Evolutionary conservation across 2,329 filamentous ascomycete genomes (phyloP).

Genomic region (Colletotrichum somersetense): DNA sequence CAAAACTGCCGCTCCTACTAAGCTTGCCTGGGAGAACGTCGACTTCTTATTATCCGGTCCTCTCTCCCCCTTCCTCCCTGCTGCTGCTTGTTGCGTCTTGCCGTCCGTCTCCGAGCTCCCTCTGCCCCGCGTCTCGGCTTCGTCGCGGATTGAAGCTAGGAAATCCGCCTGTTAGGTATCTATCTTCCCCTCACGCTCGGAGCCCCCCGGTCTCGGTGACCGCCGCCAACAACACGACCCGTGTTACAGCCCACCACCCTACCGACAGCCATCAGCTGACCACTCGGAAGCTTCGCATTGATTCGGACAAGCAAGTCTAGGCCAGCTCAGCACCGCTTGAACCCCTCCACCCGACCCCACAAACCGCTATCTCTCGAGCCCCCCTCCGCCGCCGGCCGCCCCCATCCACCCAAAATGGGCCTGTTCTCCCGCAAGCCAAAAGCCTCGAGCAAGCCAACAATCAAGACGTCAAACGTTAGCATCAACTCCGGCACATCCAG

Average conservation of each 20-base stretch:
- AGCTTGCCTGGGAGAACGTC: constrained; percentile 24
- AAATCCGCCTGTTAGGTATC: constrained; percentile 12
- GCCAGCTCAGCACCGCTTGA: constrained; percentile 16
- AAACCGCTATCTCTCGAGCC: constrained; percentile 15
- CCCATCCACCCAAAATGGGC: constrained; percentile 59
- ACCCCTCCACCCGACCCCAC: constrained; percentile 31
- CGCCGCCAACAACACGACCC: constrained; percentile 9
- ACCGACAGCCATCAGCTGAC: constrained; percentile 4
- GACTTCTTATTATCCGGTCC: constrained; percentile 17
- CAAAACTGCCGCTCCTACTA: constrained; percentile 22
- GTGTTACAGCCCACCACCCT: neutral
- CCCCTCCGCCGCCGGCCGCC: constrained; percentile 1
- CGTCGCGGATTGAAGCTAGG: constrained; percentile 9
- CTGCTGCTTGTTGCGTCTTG: neutral
- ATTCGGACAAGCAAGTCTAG: neutral
- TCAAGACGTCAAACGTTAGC: constrained; percentile 62
- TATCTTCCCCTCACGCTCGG: constrained; percentile 1
- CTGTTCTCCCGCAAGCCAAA: constrained; percentile 67
- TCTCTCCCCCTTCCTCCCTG: constrained; percentile 6
- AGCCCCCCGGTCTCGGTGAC: constrained; percentile 24
- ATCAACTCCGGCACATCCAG: constrained; percentile 65
- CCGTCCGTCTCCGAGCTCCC: constrained; percentile 12
- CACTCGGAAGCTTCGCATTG: constrained; percentile 28
- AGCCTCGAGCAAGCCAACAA: constrained; percentile 51
- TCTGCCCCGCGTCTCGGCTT: neutral